Conservation (phyloP, 192 early-diverging fungal species). For the Funneliformis geosporum region DNA sequence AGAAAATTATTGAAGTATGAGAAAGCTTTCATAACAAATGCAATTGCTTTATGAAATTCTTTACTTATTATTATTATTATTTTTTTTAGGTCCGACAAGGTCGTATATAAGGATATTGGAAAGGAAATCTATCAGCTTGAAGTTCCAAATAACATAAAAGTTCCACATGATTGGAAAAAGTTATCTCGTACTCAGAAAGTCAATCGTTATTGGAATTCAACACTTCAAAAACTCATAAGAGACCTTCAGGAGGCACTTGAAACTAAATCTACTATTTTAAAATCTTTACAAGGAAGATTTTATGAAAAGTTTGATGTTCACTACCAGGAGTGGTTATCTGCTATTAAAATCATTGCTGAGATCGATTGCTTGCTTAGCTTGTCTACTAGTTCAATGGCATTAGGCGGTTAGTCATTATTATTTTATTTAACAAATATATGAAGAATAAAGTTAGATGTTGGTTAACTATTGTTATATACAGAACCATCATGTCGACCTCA, state of each 20-base stretch:
- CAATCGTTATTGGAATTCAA: slow-evolving; percentile 81
- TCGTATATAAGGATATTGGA: slow-evolving; percentile 86
- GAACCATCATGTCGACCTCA: slow-evolving; percentile 84
- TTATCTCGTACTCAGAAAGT: slow-evolving; percentile 80
- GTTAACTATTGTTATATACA: slow-evolving; percentile 13
- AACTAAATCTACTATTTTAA: slow-evolving; percentile 71
- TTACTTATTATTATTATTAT: neutral
- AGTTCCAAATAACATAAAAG: slow-evolving; percentile 70
- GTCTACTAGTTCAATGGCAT: slow-evolving; percentile 56
- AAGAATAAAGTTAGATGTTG: neutral
- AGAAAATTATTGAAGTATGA: slow-evolving; percentile 63
- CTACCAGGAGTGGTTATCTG: slow-evolving; percentile 69
- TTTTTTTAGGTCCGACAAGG: slow-evolving; percentile 51
- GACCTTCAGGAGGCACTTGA: slow-evolving; percentile 81
- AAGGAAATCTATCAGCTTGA: slow-evolving; percentile 98
- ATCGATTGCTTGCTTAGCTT: slow-evolving; percentile 86
- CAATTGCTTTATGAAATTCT: neutral
- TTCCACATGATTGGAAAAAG: slow-evolving; percentile 75
- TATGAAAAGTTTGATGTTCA: slow-evolving; percentile 85
- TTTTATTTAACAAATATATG: neutral
- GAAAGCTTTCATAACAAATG: neutral
- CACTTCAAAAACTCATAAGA: slow-evolving; percentile 64
- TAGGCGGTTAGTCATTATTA: slow-evolving; percentile 61
- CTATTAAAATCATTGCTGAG: slow-evolving; percentile 77
- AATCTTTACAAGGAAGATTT: slow-evolving; percentile 69